Evolutionary conservation across 139 green algal genomes (phyloP).

Genomic region (Micractinium conductrix): DNA sequence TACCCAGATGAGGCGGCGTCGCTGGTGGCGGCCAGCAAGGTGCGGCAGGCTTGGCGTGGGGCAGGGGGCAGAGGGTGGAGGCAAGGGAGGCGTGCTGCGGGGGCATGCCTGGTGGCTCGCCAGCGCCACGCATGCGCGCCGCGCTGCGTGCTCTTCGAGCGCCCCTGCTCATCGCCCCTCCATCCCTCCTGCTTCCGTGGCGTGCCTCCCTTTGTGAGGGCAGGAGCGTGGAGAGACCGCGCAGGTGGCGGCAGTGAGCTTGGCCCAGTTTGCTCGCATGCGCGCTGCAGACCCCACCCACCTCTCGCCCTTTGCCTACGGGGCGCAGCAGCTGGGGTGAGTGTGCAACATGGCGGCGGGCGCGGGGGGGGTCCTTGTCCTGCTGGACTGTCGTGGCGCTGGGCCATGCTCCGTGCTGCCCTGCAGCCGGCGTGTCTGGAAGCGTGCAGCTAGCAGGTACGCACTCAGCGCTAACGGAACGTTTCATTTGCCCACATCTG

Average conservation of each 20-base stretch:
- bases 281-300: conserved; percentile 67
- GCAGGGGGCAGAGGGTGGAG: no score
- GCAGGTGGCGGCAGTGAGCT: conserved; percentile 36
- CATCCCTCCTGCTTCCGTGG: neutral
- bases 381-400: no score
- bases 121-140: neutral
- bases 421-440: no score
- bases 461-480: no score
- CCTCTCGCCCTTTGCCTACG: conserved; percentile 84
- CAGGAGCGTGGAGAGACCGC: conserved; percentile 49
- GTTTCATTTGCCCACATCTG: no score
- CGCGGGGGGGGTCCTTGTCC: no score
- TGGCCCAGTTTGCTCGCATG: conserved; percentile 63
- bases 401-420: no score
- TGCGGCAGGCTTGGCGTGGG: neutral
- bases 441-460: no score
- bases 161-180: no score
- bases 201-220: neutral
- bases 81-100: no score
- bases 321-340: conserved; percentile 64
- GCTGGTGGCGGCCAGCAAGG: conserved; percentile 50
- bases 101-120: no score
- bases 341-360: no score
- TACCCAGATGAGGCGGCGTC: conserved; percentile 86
- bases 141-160: neutral